These are phyloP conservation scores for Colletotrichum somersetense DNA, from an alignment of 2,329 filamentous ascomycete species.

Conservation along the genomic window DNA sequence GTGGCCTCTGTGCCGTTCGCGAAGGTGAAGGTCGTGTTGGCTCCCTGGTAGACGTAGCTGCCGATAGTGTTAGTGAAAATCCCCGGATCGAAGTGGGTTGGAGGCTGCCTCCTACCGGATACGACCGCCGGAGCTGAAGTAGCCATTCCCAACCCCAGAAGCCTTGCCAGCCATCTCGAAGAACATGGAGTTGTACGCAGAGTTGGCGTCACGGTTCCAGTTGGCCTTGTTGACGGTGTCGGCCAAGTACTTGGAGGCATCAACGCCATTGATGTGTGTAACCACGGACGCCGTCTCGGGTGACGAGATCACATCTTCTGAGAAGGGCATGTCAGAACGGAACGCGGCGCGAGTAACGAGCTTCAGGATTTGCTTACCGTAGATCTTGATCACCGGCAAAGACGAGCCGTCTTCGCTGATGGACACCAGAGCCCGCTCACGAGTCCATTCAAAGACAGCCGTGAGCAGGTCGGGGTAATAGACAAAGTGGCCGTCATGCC, in stretches of 20 bases:
- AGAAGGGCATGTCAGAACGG: neutral
- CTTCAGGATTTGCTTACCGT: conserved; percentile 5
- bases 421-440: conserved; percentile 56
- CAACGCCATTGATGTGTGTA: conserved; percentile 47
- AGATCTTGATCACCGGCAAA: conserved; percentile 63
- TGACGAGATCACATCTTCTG: conserved; percentile 49
- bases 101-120: conserved; percentile 10
- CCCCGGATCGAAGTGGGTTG: neutral
- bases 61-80: neutral
- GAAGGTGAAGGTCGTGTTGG: conserved; percentile 53
- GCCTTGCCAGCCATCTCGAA: conserved; percentile 45
- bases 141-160: conserved; percentile 44
- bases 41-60: conserved; percentile 47
- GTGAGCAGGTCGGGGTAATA: conserved; percentile 57
- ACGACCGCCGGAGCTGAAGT: conserved; percentile 51
- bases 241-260: conserved; percentile 44
- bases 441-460: conserved; percentile 53
- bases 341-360: neutral
- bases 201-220: conserved; percentile 46
- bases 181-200: conserved; percentile 56
- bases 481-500: conserved; percentile 58
- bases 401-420: conserved; percentile 53
- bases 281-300: conserved; percentile 45
- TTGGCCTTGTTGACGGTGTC: conserved; percentile 43
- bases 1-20: conserved; percentile 51